Conservation (phyloP, 2,329 filamentous ascomycete genomes). For the Reticulascus tulasneorum region DNA sequence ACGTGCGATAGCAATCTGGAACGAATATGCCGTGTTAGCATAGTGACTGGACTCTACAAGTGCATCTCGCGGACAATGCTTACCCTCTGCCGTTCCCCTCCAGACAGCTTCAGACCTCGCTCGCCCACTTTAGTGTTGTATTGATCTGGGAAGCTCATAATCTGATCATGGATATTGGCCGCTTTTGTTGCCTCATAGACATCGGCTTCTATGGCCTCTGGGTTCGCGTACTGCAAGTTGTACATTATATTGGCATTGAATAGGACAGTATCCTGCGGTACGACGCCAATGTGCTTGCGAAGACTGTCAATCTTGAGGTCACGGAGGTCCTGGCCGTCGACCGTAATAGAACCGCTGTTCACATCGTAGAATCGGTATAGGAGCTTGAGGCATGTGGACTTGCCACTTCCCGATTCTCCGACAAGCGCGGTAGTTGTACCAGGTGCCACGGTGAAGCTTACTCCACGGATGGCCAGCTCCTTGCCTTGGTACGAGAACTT, state of each 20-base stretch:
- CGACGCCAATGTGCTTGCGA: constrained; percentile 38
- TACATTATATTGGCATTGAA: constrained; percentile 55
- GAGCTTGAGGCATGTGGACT: constrained; percentile 45
- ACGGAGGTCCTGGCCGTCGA: constrained; percentile 41
- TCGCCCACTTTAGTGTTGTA: constrained; percentile 52
- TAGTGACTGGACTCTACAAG: background rate
- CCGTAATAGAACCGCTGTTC: constrained; percentile 37
- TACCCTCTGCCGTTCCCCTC: constrained; percentile 57
- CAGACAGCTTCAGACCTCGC: constrained; percentile 50
- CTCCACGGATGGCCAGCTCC: constrained; percentile 31
- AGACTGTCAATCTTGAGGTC: constrained; percentile 36
- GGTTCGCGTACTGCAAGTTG: constrained; percentile 50
- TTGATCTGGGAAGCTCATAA: constrained; percentile 48
- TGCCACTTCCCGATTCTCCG: constrained; percentile 42
- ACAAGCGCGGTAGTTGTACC: constrained; percentile 44
- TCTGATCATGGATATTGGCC: constrained; percentile 52
- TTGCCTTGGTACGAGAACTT: constrained; percentile 39
- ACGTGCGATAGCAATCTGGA: constrained; percentile 52
- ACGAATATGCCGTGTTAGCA: background rate
- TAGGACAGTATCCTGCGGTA: constrained; percentile 40
- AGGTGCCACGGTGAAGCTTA: constrained; percentile 37
- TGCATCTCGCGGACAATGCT: background rate
- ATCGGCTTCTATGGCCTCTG: constrained; percentile 43
- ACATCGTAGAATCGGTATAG: constrained; percentile 50
- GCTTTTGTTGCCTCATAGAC: constrained; percentile 47